phyloP scores from a whole-genome alignment of 768 basidiomycete species.

The Psilocybe azurescens region DNA sequence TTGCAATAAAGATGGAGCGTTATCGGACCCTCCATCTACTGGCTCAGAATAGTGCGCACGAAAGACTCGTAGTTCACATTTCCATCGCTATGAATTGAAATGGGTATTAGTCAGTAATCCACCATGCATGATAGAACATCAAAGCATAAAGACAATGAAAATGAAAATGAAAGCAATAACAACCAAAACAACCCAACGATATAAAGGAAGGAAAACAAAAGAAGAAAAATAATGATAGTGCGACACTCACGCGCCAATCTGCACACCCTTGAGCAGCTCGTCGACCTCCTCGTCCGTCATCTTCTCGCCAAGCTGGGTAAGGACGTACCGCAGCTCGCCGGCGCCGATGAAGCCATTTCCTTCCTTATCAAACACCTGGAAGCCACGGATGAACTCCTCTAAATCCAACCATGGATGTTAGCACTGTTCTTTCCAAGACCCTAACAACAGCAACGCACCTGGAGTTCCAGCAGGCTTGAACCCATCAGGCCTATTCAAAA shows the following conservation, averaged over 20 bases:
- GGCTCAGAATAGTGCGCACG: slow-evolving; percentile 91
- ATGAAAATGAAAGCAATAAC: slow-evolving; percentile 9
- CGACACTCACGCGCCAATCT: slow-evolving; percentile 78
- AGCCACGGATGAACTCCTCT: slow-evolving; percentile 99
- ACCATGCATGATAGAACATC: too few relatives aligned
- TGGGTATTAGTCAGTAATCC: too few relatives aligned
- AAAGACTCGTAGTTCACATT: slow-evolving; percentile 98
- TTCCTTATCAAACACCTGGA: slow-evolving; percentile 98
- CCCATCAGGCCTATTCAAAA: slow-evolving; percentile 94
- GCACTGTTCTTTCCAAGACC: too few relatives aligned
- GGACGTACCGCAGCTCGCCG: slow-evolving; percentile 89
- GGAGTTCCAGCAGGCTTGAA: slow-evolving; percentile 98
- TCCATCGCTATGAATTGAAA: slow-evolving; percentile 82
- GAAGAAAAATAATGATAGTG: too few relatives aligned
- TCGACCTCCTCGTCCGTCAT: slow-evolving; percentile 98
- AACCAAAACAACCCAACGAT: background rate
- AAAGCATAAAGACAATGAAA: background rate
- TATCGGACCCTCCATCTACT: slow-evolving; percentile 46
- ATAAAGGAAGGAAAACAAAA: too few relatives aligned
- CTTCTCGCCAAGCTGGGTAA: slow-evolving; percentile 98
- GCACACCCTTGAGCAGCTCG: slow-evolving; percentile 95
- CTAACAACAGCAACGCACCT: slow-evolving; percentile 50
- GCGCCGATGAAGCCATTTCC: slow-evolving; percentile 92
- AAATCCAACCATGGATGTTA: background rate
- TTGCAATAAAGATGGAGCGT: too few relatives aligned